Base-by-base conservation (phyloP, 1,284 basidiomycete genomes). In the Moesziomyces globuligerus region DNA sequence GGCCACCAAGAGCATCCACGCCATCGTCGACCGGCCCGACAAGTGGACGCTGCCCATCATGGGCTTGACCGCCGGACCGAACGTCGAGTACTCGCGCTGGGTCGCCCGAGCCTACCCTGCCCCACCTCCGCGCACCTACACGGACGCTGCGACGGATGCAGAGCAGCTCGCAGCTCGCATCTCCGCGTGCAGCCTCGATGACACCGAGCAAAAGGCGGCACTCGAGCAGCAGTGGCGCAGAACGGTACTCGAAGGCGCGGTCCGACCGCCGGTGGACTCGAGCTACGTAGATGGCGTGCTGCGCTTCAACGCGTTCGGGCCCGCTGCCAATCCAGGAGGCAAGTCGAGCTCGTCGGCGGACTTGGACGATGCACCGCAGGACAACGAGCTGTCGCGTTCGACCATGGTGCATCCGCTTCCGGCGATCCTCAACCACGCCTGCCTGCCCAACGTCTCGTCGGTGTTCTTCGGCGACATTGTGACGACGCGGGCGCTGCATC, bases 321-420 rank as follows among this genome's bases (percentile, higher is more conserved):
- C 80, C 3, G 76, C 70, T 8, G 62, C 72, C 29, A 70, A 60
- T 32, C 78, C 76, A 0, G 74, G 66, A 3, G 70, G 70, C 11
- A 59, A 64, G 25, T 55, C 61, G 10, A 48, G 40, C 15, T 23
- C 55, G 15, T 47, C 18, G n/a, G n/a, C n/a, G 7, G 39, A 44
- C 17, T 50, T 41, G 15, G 21, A 51, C n/a, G 61, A 43, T 20
- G 48, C 44, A 28, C 20, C 37, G n/a, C 41, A 43, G 36, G 65
- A 58, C 37, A 57, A 59, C 10, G 68, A 73, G 42, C 68, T 79
- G 24, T 61, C 73, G 3, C 66, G 74, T 5, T 75, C 74, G 1
- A 80, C 80, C 20, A 80, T 80, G 77, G 78, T 80, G 29, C 80
- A 81, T 26, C 80, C 79, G 1, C 70, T 81, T 5, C 79, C 80